Conservation (phyloP, 73 alveolate species). For the Paramecium octaurelia region DNA sequence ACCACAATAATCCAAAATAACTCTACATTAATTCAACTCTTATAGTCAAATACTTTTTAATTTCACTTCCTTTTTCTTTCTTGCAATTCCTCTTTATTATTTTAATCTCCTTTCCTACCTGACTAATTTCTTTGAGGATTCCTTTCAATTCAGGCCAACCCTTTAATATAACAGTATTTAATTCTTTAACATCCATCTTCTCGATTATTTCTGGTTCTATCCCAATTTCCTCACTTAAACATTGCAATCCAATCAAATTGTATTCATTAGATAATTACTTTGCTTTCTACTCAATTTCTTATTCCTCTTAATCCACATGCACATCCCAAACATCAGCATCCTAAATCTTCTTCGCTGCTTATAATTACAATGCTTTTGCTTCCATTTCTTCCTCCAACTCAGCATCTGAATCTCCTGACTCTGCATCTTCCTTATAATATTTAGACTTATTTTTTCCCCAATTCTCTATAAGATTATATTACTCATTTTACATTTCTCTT, state of each 20-base stretch:
- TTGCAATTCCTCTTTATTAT: not conserved
- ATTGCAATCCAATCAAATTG: not conserved
- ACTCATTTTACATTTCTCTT: not conserved
- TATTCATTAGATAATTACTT: not conserved
- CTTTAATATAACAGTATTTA: not conserved
- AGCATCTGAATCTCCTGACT: constrained; percentile 33
- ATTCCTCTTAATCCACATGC: not conserved
- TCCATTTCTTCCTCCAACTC: constrained; percentile 37
- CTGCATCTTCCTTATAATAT: constrained; percentile 21
- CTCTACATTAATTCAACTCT: not conserved
- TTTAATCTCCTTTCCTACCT: not conserved
- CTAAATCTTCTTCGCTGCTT: not conserved
- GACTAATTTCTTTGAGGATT: not conserved
- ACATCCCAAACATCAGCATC: constrained; percentile 35
- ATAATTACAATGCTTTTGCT: not conserved
- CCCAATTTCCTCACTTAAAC: not conserved
- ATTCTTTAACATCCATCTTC: not conserved
- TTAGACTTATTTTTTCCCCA: constrained; percentile 29
- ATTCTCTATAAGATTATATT: not conserved
- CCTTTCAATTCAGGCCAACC: constrained; percentile 43
- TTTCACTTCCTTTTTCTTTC: not conserved
- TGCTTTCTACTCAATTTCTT: not conserved
- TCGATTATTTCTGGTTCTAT: not conserved
- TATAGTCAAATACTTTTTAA: not conserved
- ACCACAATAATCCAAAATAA: not conserved